Conservation (phyloP, 2,329 filamentous ascomycete species). For the Hypoxylon sp. region DNA sequence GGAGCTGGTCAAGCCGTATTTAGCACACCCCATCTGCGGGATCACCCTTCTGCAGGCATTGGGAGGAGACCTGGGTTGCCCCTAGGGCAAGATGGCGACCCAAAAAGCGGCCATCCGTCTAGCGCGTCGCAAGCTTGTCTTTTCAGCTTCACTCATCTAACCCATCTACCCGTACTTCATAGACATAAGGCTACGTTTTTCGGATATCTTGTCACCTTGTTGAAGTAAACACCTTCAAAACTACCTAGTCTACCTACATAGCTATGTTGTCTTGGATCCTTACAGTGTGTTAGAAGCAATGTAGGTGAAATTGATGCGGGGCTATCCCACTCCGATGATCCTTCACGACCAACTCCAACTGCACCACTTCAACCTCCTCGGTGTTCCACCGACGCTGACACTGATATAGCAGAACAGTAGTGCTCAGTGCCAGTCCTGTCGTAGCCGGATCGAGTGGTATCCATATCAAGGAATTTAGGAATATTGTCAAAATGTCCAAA, state of each 20-base stretch:
- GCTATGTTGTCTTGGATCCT: slow-evolving; percentile 3
- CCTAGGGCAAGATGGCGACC: slow-evolving; percentile 34
- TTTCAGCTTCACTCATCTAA: slow-evolving; percentile 5
- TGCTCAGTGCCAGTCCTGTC: too few relatives aligned
- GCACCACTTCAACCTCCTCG: slow-evolving; percentile 11
- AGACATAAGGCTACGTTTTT: background rate
- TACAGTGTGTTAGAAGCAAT: slow-evolving; percentile 2
- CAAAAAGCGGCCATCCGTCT: slow-evolving; percentile 32
- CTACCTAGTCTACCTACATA: background rate
- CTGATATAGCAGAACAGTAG: slow-evolving; percentile 5
- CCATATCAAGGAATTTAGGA: slow-evolving; percentile 1
- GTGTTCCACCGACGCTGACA: slow-evolving; percentile 14
- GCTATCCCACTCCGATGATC: slow-evolving; percentile 30
- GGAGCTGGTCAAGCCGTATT: slow-evolving; percentile 37
- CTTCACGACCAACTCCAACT: slow-evolving; percentile 23
- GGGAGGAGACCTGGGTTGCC: background rate
- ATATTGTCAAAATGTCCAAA: slow-evolving; percentile 56
- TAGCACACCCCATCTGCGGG: slow-evolving; percentile 36
- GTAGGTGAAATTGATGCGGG: slow-evolving; percentile 36
- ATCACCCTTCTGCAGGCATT: slow-evolving; percentile 18
- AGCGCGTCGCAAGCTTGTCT: slow-evolving; percentile 20
- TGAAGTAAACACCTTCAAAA: background rate
- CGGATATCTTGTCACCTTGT: background rate
- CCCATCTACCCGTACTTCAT: slow-evolving; percentile 5
- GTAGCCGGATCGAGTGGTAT: background rate